Percentiles rank a stretch among this genome's conserved stretches.
Evolutionary conservation across 2,329 filamentous ascomycete genomes (phyloP).

Genomic region (Chaetomium sp.): DNA sequence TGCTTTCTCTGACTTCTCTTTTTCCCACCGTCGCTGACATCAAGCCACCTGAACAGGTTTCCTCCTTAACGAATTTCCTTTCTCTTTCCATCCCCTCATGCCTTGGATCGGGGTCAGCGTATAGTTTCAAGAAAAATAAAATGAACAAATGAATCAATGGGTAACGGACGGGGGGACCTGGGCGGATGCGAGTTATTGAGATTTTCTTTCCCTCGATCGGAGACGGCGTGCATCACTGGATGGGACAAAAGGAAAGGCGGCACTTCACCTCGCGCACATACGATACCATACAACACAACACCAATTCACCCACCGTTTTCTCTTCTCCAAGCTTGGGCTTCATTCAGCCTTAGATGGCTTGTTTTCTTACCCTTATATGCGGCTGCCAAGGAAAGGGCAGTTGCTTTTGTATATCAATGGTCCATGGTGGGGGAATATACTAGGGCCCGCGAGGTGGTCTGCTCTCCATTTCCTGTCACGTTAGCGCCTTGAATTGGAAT

Average conservation of each 20-base stretch:
- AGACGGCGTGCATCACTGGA: too few relatives aligned
- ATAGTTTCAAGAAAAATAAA: too few relatives aligned
- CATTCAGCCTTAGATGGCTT: neutral
- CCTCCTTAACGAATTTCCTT: too few relatives aligned
- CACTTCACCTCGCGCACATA: neutral
- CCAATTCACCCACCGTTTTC: neutral
- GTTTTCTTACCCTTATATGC: neutral
- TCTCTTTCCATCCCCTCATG: too few relatives aligned
- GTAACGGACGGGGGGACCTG: too few relatives aligned
- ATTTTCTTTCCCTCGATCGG: too few relatives aligned
- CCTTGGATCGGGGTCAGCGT: too few relatives aligned
- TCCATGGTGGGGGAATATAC: constrained; percentile 6
- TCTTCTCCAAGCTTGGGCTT: neutral
- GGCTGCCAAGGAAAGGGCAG: constrained; percentile 1
- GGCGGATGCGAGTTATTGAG: too few relatives aligned
- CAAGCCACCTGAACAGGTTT: too few relatives aligned
- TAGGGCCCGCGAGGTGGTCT: constrained; percentile 8
- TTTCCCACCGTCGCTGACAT: too few relatives aligned
- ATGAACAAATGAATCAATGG: too few relatives aligned
- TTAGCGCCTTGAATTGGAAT: constrained; percentile 4
- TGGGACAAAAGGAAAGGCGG: neutral
- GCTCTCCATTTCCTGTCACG: neutral
- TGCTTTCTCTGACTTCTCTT: neutral
- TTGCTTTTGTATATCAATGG: constrained; percentile 9
- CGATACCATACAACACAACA: neutral